Percentiles rank a stretch among this genome's conserved stretches.
phyloP scores from a whole-genome alignment of 208 protist species.

The Trypanosoma scelopori region DNA sequence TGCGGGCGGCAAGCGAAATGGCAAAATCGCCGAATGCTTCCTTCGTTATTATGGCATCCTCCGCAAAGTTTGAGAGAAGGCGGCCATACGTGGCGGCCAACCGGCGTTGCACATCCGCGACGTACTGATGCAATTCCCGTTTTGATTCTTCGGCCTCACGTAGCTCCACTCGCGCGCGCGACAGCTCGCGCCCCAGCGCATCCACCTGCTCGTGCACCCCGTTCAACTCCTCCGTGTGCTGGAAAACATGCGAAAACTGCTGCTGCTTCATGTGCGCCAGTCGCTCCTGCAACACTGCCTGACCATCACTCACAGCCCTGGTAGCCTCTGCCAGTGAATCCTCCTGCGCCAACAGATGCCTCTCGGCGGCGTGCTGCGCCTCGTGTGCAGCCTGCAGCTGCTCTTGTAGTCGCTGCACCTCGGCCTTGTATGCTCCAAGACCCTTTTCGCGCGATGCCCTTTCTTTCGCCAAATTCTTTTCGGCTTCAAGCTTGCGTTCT shows the following conservation, averaged over 20 bases:
- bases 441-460: conserved; percentile 8
- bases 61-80: conserved; percentile 11
- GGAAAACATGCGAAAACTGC: not conserved
- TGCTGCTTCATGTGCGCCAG: not conserved
- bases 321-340: not conserved
- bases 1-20: conserved; percentile 3
- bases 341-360: conserved; percentile 7
- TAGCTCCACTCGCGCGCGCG: not conserved
- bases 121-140: not conserved
- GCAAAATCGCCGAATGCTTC: conserved; percentile 26
- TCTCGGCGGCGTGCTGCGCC: conserved; percentile 18
- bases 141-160: conserved; percentile 6
- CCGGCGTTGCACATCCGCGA: conserved; percentile 8
- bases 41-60: conserved; percentile 26
- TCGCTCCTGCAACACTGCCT: conserved; percentile 8
- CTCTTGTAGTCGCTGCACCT: conserved; percentile 39
- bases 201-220: not conserved
- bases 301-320: not conserved
- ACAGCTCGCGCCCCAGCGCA: conserved; percentile 6
- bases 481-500: conserved; percentile 42
- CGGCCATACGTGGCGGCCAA: not conserved
- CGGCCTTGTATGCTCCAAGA: conserved; percentile 24
- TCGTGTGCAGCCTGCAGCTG: conserved; percentile 33
- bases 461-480: conserved; percentile 35
- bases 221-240: conserved; percentile 8